Conservation (phyloP, 805 yeast genomes). For the Yarrowia keelungensis region DNA sequence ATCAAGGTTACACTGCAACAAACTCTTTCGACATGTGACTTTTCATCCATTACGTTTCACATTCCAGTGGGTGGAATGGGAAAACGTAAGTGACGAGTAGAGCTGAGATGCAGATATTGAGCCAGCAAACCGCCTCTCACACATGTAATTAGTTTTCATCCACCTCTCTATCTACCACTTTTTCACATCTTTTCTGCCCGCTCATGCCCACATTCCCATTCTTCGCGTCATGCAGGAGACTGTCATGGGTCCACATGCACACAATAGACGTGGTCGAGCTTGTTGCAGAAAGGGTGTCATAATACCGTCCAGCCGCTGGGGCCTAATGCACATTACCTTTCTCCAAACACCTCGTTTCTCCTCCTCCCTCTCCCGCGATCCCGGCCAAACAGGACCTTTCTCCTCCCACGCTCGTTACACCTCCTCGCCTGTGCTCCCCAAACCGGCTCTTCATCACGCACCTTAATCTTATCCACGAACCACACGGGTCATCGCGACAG, state of each 20-base stretch:
- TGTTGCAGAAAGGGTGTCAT: slow-evolving; percentile 35
- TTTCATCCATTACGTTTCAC: slow-evolving; percentile 20
- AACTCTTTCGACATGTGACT: slow-evolving; percentile 10
- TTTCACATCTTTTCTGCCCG: no score
- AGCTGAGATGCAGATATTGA: no score
- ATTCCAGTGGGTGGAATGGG: not conserved
- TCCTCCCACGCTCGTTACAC: slow-evolving; percentile 19
- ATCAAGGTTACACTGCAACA: slow-evolving; percentile 15
- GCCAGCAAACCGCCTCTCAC: no score
- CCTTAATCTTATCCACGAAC: slow-evolving; percentile 30
- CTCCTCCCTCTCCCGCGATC: slow-evolving; percentile 2
- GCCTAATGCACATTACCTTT: slow-evolving; percentile 29
- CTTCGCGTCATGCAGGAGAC: slow-evolving; percentile 38
- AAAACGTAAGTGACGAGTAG: no score
- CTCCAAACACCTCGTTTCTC: not conserved
- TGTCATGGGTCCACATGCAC: slow-evolving; percentile 39
- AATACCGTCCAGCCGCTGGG: slow-evolving; percentile 12
- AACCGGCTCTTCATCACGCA: slow-evolving; percentile 1
- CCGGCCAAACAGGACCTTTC: not conserved
- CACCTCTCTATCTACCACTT: no score
- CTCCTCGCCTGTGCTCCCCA: not conserved
- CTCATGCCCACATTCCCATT: slow-evolving; percentile 31
- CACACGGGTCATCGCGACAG: slow-evolving; percentile 31
- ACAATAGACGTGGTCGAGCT: slow-evolving; percentile 24
- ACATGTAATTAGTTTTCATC: no score